phyloP scores from a whole-genome alignment of 2,329 filamentous ascomycete genomes.

The Phialocephala sp. region DNA sequence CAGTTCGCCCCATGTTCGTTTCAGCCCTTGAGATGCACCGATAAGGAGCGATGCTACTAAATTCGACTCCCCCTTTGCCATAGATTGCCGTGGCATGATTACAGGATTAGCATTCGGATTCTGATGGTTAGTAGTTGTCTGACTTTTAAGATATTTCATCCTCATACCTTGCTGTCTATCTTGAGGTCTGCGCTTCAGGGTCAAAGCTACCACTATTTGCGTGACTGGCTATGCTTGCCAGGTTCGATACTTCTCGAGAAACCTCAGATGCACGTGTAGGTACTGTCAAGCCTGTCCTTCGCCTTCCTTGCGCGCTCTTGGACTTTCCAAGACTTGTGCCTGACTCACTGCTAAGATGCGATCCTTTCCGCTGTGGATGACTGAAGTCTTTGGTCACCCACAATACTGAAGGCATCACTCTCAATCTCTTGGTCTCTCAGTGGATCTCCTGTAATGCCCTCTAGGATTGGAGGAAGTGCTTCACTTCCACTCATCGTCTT shows the following conservation, averaged over 20 bases:
- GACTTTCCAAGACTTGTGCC: slow-evolving; percentile 12
- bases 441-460: slow-evolving; percentile 16
- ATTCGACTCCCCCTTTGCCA: neutral
- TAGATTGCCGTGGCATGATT: neutral
- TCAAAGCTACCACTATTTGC: slow-evolving; percentile 10
- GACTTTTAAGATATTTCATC: neutral
- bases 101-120: neutral
- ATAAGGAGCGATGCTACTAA: neutral
- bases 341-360: neutral
- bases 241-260: slow-evolving; percentile 1
- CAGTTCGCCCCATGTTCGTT: neutral
- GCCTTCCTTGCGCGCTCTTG: slow-evolving; percentile 15
- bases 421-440: slow-evolving; percentile 13
- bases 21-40: neutral
- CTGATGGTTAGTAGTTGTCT: neutral
- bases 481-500: slow-evolving; percentile 2
- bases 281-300: slow-evolving; percentile 12
- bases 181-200: slow-evolving; percentile 17
- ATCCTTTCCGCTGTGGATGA: neutral
- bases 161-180: neutral
- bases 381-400: slow-evolving; percentile 7
- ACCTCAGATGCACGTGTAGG: slow-evolving; percentile 9
- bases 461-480: slow-evolving; percentile 7
- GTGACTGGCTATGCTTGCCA: slow-evolving; percentile 4
- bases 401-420: neutral